Evolutionary conservation across 192 early-diverging fungal species (phyloP).

Genomic region (Geranomyces variabilis): DNA sequence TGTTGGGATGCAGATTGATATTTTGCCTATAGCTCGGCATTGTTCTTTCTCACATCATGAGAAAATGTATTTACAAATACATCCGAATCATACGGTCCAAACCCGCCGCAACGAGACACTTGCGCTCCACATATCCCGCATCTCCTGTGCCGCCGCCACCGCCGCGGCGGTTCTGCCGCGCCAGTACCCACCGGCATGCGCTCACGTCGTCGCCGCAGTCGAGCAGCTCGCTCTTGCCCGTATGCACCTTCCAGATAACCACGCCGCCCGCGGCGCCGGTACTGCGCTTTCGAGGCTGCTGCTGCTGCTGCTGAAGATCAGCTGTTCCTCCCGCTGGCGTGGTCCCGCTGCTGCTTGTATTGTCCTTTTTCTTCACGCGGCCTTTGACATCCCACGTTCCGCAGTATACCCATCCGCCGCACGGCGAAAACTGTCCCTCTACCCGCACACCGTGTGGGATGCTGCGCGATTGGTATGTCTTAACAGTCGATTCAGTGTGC

Average conservation of each 20-base stretch:
- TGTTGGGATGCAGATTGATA: too few species aligned
- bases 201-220: conserved; percentile 36
- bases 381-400: conserved; percentile 41
- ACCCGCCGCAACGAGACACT: conserved; percentile 35
- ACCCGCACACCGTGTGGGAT: conserved; percentile 48
- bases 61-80: conserved; percentile 29
- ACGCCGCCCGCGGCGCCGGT: conserved; percentile 31
- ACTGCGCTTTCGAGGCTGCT: too few species aligned
- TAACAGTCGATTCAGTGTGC: conserved; percentile 40
- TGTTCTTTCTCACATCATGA: too few species aligned
- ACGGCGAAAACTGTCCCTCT: conserved; percentile 54
- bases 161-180: background rate
- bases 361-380: conserved; percentile 1
- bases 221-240: conserved; percentile 48
- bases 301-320: background rate
- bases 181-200: conserved; percentile 45
- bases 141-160: too few species aligned
- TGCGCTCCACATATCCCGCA: conserved; percentile 10
- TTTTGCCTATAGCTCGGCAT: too few species aligned
- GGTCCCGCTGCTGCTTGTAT: background rate
- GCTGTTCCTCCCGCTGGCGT: conserved; percentile 4
- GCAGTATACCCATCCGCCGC: conserved; percentile 58
- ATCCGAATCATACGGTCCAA: conserved; percentile 36
- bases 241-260: conserved; percentile 56
- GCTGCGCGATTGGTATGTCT: conserved; percentile 47